Conservation (phyloP, 495 filamentous ascomycete species). For the Aspergillus ostianus region DNA sequence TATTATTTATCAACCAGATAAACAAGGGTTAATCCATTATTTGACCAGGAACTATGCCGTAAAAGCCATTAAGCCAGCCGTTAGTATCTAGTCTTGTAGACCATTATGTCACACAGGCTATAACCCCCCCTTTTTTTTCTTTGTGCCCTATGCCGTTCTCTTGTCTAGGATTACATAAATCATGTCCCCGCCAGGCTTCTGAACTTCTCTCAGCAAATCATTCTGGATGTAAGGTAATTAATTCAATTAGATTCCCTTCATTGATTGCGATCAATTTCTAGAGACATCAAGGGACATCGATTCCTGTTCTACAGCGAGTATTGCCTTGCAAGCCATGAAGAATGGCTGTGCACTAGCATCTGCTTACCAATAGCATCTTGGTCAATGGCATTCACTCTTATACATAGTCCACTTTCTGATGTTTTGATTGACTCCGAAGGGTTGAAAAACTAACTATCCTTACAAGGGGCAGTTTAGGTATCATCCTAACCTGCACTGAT, state of each 20-base stretch:
- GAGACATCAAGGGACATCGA: not conserved
- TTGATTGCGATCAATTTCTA: not conserved
- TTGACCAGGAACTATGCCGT: not conserved
- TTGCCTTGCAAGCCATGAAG: no score
- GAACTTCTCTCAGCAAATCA: no score
- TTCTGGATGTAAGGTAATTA: not conserved
- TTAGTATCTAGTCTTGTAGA: not conserved
- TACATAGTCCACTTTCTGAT: no score
- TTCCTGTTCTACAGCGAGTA: no score
- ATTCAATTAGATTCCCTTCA: not conserved
- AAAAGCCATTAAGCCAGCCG: not conserved
- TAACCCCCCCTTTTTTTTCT: not conserved
- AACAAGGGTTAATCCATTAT: not conserved
- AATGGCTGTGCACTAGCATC: not conserved
- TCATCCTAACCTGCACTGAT: not conserved
- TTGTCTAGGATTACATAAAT: no score
- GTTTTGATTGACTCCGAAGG: no score
- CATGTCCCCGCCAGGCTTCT: no score
- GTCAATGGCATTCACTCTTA: no score
- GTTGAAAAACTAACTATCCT: no score
- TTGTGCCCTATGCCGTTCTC: not conserved
- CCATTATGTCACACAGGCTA: not conserved
- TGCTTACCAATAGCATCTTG: no score
- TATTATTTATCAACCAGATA: no score
- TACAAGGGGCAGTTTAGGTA: no score